Evolutionary conservation across 306 rosid genomes (phyloP), one percentile per base, ranked within the genome.

Genomic region (Cicer cuneatum): DNA sequence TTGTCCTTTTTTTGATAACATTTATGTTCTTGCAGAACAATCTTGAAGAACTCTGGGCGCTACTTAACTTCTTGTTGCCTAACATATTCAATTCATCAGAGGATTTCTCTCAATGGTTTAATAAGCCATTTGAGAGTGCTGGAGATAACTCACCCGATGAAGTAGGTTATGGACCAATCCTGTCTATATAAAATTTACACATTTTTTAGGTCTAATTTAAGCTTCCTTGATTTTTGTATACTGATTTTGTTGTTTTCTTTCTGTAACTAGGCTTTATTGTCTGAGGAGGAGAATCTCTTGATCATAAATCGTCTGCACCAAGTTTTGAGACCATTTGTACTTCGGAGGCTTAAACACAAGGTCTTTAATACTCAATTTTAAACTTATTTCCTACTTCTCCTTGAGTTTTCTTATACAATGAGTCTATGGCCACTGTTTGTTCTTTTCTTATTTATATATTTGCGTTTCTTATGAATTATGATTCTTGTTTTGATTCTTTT

Each of bases 21-120:
- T 68, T 57, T 59, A 48, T 78, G 39, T 65, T 68, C 43, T 78
- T 82, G 78, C 87, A 94, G 98, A 94, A 94, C 92, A 94, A 90
- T 84, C 98, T 94, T 65, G 99, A 95, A 79, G 99, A 95, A 81
- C 83, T 95, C 43, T 92, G 99, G 99, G 99, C 99, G 13, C 86
- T 95, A 10, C 95, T 95, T 66, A 95, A 95, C 83, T 95, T 95
- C 86, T 89, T 95, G 90, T 85, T 95, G 82, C 99, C 99, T 4
- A 95, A 92, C 85, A 92, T 95, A 68, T 95, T 95, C 82, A 95
- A 92, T 81, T 95, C 99, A 42, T 92, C 99, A 0, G 98, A 87
- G 67, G 99, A 95, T 81, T 95, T 95, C 71, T 95, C 99, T 78
- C 98, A 95, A 77, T 95, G 99, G 99, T 95, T 95, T 89, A 95